phyloP scores from a whole-genome alignment of 2,329 filamentous ascomycete genomes.

The Clonostachys sp. region DNA sequence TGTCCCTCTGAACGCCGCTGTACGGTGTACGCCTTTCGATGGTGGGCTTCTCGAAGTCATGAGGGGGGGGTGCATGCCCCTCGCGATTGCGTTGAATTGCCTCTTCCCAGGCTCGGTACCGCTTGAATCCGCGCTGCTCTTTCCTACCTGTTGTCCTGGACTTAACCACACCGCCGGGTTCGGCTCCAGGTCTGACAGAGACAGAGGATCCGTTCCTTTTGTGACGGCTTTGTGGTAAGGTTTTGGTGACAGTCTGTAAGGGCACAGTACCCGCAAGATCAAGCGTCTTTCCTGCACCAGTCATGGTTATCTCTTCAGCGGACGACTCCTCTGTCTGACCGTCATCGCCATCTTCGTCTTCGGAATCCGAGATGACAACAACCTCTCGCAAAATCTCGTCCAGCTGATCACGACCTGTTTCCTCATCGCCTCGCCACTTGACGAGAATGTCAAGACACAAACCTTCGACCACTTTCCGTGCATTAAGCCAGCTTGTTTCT shows the following conservation, averaged over 20 bases:
- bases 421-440: constrained; percentile 69
- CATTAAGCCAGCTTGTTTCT: constrained; percentile 54
- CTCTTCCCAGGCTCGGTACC: constrained; percentile 39
- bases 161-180: background rate
- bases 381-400: constrained; percentile 64
- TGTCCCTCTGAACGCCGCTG: background rate
- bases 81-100: constrained; percentile 24
- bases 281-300: constrained; percentile 8
- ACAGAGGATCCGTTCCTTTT: background rate
- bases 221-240: background rate
- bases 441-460: constrained; percentile 61
- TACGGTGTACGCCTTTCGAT: background rate
- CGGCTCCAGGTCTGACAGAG: too few species aligned
- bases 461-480: constrained; percentile 55
- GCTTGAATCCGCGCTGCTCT: constrained; percentile 37
- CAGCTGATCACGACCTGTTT: constrained; percentile 62
- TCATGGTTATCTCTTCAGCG: constrained; percentile 8
- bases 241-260: background rate
- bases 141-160: constrained; percentile 13
- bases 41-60: background rate
- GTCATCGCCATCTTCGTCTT: constrained; percentile 34
- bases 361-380: constrained; percentile 60
- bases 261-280: background rate
- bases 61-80: background rate
- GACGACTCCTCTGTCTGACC: constrained; percentile 20